Evolutionary conservation across 495 filamentous ascomycete genomes (phyloP).

Genomic region (Astrothelium subdiscretum): DNA sequence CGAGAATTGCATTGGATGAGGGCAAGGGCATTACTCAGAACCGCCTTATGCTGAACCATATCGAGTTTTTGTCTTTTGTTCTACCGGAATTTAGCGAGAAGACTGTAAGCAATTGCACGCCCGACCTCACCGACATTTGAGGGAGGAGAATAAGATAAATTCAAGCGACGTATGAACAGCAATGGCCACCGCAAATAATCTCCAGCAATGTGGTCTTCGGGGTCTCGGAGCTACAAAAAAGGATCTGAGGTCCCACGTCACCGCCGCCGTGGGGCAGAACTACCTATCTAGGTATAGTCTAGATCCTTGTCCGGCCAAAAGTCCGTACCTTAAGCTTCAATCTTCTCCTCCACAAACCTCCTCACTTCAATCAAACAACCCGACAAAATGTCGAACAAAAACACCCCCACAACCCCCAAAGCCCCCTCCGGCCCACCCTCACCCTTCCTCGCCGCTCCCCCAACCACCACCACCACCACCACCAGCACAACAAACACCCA

Average conservation of each 20-base stretch:
- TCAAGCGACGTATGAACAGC: background rate
- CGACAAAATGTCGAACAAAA: constrained; percentile 15
- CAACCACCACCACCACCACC: constrained; percentile 30
- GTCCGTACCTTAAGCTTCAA: background rate
- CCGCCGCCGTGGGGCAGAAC: background rate
- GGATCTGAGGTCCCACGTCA: background rate
- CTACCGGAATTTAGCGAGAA: constrained; percentile 21
- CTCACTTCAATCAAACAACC: constrained; percentile 23
- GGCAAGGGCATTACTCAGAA: constrained; percentile 40
- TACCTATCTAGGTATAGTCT: too few species aligned
- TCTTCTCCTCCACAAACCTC: background rate
- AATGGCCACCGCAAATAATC: background rate
- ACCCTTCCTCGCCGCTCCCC: constrained; percentile 17
- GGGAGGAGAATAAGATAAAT: background rate
- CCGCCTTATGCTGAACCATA: constrained; percentile 82
- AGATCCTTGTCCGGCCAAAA: background rate
- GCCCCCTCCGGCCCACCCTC: constrained; percentile 21
- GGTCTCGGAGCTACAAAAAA: background rate
- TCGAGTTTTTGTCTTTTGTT: constrained; percentile 18
- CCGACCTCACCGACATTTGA: constrained; percentile 13
- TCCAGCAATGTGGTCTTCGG: background rate
- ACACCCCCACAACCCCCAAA: constrained; percentile 24
- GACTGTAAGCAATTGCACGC: constrained; percentile 6
- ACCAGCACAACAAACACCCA: constrained; percentile 14
- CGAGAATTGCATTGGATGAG: constrained; percentile 38